Base-by-base conservation (phyloP, 2,329 filamentous ascomycete species). In the Fonsecaea erecta region DNA sequence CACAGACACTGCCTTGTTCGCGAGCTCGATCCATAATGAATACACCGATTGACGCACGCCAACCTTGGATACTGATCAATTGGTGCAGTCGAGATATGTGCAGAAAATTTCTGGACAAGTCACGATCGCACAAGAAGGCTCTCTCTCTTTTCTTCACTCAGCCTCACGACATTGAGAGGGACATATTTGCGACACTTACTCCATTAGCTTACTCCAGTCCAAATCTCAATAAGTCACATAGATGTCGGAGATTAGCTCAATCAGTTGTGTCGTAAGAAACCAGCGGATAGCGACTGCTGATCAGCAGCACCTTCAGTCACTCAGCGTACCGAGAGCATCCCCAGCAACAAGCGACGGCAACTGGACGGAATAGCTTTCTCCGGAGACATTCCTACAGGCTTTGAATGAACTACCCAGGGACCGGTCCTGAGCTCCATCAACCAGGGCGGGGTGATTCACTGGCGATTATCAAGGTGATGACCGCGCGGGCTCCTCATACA, bases 1-100 rank as follows among this genome's bases (percentile, higher is more conserved):
- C 34, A 63, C 66, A 3, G 68, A 70, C 28, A 70, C 66, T 7
- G 68, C 68, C n/a, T 53, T 70, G 24, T 65, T 70, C n/a, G 35
- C 60, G 9, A 61, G 65, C 2, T 37, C 60, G 14, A 52, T 21
- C 28, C 48, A 58, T 7, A 54, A 58, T 26, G 62, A 68, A n/a
- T 52, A 35, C 30, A n/a, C 40, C 16, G 35, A 37, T 6, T 63
- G 53, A 63, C 5, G 14, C 4, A 26, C 24, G 18, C 1, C 24
- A 46, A n/a, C 7, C 24, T 18, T 48, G 43, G 18, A 24, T 48
- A 24, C 24, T 16, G n/a, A 48, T 24, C 8, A 24, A 48, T 24
- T 12, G 32, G 12, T 34, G 5, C 7, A 48, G 18, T 24, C 21
- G 4, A 48, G 18, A 48, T 24, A 48, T 3, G 43, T 48, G 43